A percentile compares a stretch with the other conserved stretches of the same genome.
Conservation (phyloP, 2,329 filamentous ascomycete genomes). For the Tolypocladium album region DNA sequence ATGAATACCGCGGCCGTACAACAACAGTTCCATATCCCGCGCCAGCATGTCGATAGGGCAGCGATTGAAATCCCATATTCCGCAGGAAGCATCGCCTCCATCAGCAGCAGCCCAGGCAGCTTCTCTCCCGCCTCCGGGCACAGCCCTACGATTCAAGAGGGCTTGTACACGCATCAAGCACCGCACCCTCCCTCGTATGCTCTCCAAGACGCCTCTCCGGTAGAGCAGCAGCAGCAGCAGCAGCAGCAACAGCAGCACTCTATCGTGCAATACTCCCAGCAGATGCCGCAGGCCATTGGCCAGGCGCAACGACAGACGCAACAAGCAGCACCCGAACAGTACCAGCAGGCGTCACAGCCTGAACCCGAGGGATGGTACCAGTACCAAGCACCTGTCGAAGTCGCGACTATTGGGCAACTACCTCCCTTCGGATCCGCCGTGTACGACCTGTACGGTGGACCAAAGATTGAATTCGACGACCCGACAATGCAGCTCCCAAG, state of each 20-base stretch:
- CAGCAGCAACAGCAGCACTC: slow-evolving; percentile 12
- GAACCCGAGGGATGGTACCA: slow-evolving; percentile 44
- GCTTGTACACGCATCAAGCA: slow-evolving; percentile 47
- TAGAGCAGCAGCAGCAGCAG: slow-evolving; percentile 25
- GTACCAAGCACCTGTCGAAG: slow-evolving; percentile 48
- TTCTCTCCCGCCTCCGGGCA: slow-evolving; percentile 46
- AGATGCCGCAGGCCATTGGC: slow-evolving; percentile 28
- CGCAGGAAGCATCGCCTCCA: slow-evolving; percentile 34
- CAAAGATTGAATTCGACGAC: slow-evolving; percentile 49
- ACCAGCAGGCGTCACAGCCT: slow-evolving; percentile 26
- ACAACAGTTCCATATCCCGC: slow-evolving; percentile 41
- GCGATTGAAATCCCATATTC: slow-evolving; percentile 40
- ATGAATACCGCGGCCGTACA: slow-evolving; percentile 43
- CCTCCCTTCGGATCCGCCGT: slow-evolving; percentile 38
- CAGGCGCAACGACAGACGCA: slow-evolving; percentile 17
- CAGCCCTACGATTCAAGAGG: slow-evolving; percentile 41
- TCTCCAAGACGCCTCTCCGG: slow-evolving; percentile 35
- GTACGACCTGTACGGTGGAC: slow-evolving; percentile 38
- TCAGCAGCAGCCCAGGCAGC: slow-evolving; percentile 48
- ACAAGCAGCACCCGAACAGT: slow-evolving; percentile 18
- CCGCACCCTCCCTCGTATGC: slow-evolving; percentile 36
- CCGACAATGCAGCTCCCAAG: slow-evolving; percentile 49
- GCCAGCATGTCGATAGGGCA: slow-evolving; percentile 34
- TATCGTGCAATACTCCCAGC: slow-evolving; percentile 33
- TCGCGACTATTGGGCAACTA: slow-evolving; percentile 41